Base-by-base conservation (phyloP, 192 early-diverging fungal species). In the Bifiguratus adelaidae region DNA sequence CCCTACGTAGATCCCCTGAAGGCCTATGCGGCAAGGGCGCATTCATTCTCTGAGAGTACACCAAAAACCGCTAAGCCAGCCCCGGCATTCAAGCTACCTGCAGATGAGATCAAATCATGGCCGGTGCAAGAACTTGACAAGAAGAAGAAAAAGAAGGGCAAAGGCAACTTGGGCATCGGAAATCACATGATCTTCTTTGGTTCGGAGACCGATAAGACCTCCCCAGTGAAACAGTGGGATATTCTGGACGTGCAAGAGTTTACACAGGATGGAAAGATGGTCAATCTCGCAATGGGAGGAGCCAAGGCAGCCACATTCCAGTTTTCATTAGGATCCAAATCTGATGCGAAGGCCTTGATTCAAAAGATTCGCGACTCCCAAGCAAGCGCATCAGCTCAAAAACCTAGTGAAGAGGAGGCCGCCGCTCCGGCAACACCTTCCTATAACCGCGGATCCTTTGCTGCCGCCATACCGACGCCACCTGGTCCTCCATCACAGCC, bases 101-200 rank as follows among this genome's bases (percentile, higher is more conserved):
- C 47, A 26, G 59, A 58, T 49, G 69, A 73, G 23, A 55, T 56
- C 24, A 62, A 65, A 26, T 65, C 64, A 18, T 77, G 76, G 76
- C 56, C 53, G 22, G 69, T 77, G 12, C 60, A 75, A 44, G 77
- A 82, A 66, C 50, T 70, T 37, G 82, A 81, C 57, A 86, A 86
- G 49, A 81, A 81, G 56, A 88, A 88, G 54, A 85, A 84, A 50
- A 79, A 78, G 55, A 76, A 76, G 43, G 68, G 67, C 23, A 77
- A 76, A 45, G 77, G 84, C n/a, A 77, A 64, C 9, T 55, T 88
- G 37, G 68, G 71, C 21, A 58, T 85, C 26, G 78, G 80, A 48
- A 78, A 84, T 52, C 48, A 63, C 11, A 69, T 65, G 41, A 53
- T 88, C 21, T 63, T 72, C 29, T 77, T 80, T 40, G 80, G 68